Percentiles rank a stretch among this genome's conserved stretches.
Conservation (phyloP, 73 alveolate species). For the Breviolum minutum region DNA sequence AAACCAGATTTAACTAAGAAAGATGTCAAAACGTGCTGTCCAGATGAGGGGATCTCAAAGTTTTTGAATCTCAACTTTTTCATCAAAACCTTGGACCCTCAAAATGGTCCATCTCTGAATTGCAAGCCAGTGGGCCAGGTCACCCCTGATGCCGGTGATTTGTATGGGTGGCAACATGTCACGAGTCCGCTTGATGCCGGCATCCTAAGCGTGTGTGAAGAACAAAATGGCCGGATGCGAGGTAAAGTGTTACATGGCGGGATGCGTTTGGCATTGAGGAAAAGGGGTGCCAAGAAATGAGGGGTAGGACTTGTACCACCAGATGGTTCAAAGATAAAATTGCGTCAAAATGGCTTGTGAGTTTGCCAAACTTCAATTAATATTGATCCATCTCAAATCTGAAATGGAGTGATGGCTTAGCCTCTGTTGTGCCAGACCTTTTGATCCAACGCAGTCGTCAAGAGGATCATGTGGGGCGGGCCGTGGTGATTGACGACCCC, state of each 20-base stretch:
- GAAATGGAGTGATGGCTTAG: neutral
- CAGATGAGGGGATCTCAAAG: no score
- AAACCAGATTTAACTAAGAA: no score
- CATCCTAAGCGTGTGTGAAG: neutral
- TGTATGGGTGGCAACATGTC: conserved; percentile 79
- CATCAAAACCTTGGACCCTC: neutral
- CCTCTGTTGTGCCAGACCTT: neutral
- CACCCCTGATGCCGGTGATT: conserved; percentile 89
- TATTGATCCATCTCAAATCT: neutral
- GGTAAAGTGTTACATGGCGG: no score
- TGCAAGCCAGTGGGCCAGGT: conserved; percentile 26
- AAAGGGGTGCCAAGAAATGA: no score
- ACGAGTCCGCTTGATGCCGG: conserved; percentile 62
- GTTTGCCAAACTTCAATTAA: neutral
- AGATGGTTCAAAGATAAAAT: no score
- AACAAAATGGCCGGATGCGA: no score
- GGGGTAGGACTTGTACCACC: no score
- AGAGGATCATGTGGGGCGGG: conserved; percentile 43
- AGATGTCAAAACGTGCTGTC: no score
- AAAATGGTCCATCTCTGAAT: neutral
- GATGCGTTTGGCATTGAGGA: no score
- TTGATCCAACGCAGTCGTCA: conserved; percentile 8
- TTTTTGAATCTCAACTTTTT: neutral
- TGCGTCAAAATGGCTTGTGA: no score
- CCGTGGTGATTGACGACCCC: neutral